These are phyloP conservation scores for Rubia balearica DNA, from an alignment of 305 asterid genomes.

Conservation along the genomic window DNA sequence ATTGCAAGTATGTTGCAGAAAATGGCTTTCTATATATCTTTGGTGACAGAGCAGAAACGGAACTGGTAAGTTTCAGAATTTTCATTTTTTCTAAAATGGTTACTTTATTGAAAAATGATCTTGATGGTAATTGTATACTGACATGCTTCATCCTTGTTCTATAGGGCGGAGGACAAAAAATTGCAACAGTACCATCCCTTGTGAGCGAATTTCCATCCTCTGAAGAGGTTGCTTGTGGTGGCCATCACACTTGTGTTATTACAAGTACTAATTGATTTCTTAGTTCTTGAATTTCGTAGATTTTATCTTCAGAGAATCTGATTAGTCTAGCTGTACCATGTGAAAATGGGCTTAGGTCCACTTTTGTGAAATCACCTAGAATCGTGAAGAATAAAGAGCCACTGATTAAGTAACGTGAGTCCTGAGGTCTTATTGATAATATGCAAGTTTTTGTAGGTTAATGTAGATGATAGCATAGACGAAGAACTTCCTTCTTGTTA, in stretches of 20 bases:
- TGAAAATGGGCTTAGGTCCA: background rate
- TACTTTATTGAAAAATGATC: background rate
- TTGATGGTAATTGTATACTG: constrained; percentile 6
- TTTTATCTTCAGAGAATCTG: background rate
- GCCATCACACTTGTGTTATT: constrained; percentile 84
- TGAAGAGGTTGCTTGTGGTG: constrained; percentile 82
- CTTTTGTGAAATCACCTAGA: background rate
- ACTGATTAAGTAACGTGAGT: background rate
- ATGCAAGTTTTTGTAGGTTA: background rate
- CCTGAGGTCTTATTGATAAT: background rate
- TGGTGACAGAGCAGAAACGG: constrained; percentile 73
- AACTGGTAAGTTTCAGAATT: constrained; percentile 41
- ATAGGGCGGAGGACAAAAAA: constrained; percentile 70
- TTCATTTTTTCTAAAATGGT: background rate
- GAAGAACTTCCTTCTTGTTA: constrained; percentile 5
- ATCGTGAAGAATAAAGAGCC: background rate
- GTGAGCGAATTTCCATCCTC: constrained; percentile 53
- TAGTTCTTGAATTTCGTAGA: constrained; percentile 8
- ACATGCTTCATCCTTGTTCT: constrained; percentile 15
- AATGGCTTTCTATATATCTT: constrained; percentile 71
- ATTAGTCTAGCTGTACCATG: background rate
- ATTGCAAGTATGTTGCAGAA: constrained; percentile 41
- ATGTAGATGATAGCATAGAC: background rate
- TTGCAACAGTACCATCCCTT: constrained; percentile 48
- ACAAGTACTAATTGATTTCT: constrained; percentile 45